These are phyloP conservation scores for Hypoxylon cercidicola DNA, from an alignment of 495 filamentous ascomycete genomes.

Conservation along the genomic window DNA sequence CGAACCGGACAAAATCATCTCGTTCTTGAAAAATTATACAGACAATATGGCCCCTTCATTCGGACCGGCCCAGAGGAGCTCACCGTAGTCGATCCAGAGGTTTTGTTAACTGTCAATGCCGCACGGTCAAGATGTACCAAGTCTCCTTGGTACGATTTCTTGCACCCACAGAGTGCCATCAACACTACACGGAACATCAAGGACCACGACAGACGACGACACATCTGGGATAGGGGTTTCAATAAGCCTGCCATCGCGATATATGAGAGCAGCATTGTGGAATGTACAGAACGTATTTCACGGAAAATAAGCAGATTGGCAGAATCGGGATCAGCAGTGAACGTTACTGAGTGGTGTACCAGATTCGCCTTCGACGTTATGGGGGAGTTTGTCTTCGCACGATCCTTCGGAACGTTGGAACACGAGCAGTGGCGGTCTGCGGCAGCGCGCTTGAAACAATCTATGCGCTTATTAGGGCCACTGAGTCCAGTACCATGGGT, in stretches of 20 bases:
- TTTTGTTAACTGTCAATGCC: conserved; percentile 43
- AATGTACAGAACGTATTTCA: conserved; percentile 46
- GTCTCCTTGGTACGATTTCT: conserved; percentile 55
- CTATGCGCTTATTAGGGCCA: conserved; percentile 49
- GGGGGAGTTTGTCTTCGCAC: conserved; percentile 55
- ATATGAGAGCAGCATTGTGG: conserved; percentile 33
- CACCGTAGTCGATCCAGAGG: conserved; percentile 50
- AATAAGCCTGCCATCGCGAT: conserved; percentile 34
- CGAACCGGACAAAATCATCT: conserved; percentile 46
- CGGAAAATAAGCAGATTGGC: conserved; percentile 36
- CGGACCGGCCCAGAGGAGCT: conserved; percentile 52
- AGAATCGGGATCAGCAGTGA: conserved; percentile 28
- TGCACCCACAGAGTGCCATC: conserved; percentile 45
- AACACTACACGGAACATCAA: conserved; percentile 45
- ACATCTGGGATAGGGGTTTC: conserved; percentile 49
- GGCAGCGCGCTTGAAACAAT: conserved; percentile 41
- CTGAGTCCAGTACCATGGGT: conserved; percentile 54
- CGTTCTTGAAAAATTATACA: conserved; percentile 45
- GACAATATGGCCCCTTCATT: conserved; percentile 52
- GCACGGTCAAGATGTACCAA: conserved; percentile 47
- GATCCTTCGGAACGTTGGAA: conserved; percentile 53
- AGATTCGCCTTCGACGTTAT: conserved; percentile 57
- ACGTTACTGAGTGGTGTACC: conserved; percentile 46
- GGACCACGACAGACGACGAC: conserved; percentile 45
- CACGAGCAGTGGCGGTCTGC: conserved; percentile 48